A percentile compares a stretch with the other conserved stretches of the same genome.
phyloP scores from a whole-genome alignment of 169 alveolate genomes.

The Besnoitia besnoiti region DNA sequence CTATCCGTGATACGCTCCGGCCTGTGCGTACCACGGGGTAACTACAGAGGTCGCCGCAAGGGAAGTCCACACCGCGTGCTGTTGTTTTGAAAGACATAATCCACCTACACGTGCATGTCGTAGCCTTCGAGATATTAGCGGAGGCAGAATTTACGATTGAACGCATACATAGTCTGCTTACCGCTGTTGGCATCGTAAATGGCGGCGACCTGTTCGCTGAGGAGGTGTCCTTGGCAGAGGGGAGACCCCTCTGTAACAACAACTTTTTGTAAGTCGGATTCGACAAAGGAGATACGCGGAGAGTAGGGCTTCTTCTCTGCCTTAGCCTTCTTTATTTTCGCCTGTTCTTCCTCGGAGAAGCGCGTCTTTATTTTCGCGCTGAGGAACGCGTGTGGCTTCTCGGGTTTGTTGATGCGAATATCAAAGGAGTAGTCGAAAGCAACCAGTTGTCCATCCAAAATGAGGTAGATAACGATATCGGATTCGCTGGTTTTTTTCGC shows the following conservation, averaged over 20 bases:
- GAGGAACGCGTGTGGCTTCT: slow-evolving; percentile 66
- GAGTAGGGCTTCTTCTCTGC: slow-evolving; percentile 54
- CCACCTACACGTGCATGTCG: too few relatives aligned
- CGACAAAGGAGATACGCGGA: slow-evolving; percentile 57
- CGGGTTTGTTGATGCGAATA: slow-evolving; percentile 71
- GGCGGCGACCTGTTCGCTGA: slow-evolving; percentile 49
- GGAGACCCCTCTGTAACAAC: slow-evolving; percentile 62
- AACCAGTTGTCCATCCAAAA: slow-evolving; percentile 76
- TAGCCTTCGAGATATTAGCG: too few relatives aligned
- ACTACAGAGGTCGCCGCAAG: too few relatives aligned
- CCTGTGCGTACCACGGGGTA: too few relatives aligned
- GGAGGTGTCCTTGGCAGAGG: slow-evolving; percentile 47
- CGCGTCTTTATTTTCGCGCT: slow-evolving; percentile 68
- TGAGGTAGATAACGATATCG: slow-evolving; percentile 74
- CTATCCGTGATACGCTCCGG: too few relatives aligned
- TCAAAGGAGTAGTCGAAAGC: slow-evolving; percentile 76
- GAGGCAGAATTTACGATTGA: background rate
- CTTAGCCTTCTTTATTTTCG: background rate
- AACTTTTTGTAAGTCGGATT: slow-evolving; percentile 34
- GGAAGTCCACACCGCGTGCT: too few relatives aligned
- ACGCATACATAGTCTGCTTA: background rate
- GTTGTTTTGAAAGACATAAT: too few relatives aligned
- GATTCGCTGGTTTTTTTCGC: slow-evolving; percentile 77
- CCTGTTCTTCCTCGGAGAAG: slow-evolving; percentile 42
- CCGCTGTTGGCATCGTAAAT: slow-evolving; percentile 57